Evolutionary conservation across 2,329 filamentous ascomycete species (phyloP).

Genomic region (Ploettnerulaceae sp.): DNA sequence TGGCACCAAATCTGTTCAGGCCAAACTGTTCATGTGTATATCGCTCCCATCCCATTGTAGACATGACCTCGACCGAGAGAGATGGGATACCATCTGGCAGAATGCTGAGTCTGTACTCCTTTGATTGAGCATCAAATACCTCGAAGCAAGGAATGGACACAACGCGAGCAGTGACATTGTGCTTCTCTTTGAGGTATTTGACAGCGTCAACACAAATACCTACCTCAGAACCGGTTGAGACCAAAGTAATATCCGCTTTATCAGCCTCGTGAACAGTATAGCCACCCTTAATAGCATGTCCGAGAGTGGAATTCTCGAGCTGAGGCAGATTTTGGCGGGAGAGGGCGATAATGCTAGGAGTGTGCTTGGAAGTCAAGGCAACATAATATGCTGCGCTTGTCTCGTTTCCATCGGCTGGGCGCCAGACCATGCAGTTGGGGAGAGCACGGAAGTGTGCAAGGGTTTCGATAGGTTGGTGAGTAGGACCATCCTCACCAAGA

Average conservation of each 20-base stretch:
- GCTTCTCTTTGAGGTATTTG: conserved; percentile 85
- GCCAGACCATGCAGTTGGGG: conserved; percentile 99
- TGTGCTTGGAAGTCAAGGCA: conserved; percentile 82
- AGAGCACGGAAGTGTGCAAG: conserved; percentile 97
- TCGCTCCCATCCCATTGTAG: conserved; percentile 96
- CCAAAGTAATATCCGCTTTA: conserved; percentile 79
- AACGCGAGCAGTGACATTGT: conserved; percentile 81
- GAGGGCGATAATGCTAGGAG: conserved; percentile 87
- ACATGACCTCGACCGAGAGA: conserved; percentile 93
- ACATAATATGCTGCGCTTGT: conserved; percentile 96
- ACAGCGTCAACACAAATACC: conserved; percentile 87
- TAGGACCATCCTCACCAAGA: conserved; percentile 96
- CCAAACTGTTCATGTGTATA: conserved; percentile 99
- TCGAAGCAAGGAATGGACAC: conserved; percentile 97
- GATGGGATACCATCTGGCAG: conserved; percentile 92
- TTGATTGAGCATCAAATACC: conserved; percentile 88
- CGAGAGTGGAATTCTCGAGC: conserved; percentile 88
- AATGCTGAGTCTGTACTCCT: conserved; percentile 91
- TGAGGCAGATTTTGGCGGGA: conserved; percentile 98
- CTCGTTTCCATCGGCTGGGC: conserved; percentile 97
- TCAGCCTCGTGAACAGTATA: conserved; percentile 85
- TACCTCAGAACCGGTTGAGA: conserved; percentile 95
- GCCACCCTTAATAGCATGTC: conserved; percentile 88
- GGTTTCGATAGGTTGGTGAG: conserved; percentile 98
- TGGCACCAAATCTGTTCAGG: conserved; percentile 97